These are phyloP conservation scores for Eucalyptus erythrocorys DNA, from an alignment of 345 rosid species.

Conservation along the genomic window DNA sequence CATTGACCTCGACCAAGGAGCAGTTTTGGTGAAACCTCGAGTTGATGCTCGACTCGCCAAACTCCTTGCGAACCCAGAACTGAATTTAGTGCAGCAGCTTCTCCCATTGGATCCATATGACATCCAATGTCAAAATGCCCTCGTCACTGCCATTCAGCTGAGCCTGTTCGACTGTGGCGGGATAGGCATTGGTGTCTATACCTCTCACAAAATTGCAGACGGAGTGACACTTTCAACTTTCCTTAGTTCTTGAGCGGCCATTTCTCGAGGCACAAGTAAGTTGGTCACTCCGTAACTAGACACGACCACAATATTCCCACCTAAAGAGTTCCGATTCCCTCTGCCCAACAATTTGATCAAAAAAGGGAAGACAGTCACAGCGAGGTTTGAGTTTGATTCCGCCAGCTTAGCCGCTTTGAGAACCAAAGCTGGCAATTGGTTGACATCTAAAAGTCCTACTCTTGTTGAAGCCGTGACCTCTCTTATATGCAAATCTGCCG, in stretches of 20 bases:
- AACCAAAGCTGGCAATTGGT: neutral
- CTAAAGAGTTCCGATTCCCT: neutral
- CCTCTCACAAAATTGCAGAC: slow-evolving; percentile 8
- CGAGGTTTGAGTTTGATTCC: slow-evolving; percentile 7
- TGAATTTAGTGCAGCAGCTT: slow-evolving; percentile 4
- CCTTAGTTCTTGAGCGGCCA: neutral
- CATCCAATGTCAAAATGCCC: neutral
- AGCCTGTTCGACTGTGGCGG: slow-evolving; percentile 3
- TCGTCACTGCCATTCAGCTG: neutral
- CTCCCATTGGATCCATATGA: slow-evolving; percentile 9
- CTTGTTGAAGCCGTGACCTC: slow-evolving; percentile 16
- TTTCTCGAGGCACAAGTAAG: neutral
- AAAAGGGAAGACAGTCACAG: slow-evolving; percentile 5
- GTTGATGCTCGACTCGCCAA: slow-evolving; percentile 9
- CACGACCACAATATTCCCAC: neutral
- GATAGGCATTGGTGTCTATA: neutral
- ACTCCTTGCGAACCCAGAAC: slow-evolving; percentile 10
- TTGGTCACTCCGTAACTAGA: neutral
- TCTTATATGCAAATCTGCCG: slow-evolving; percentile 7
- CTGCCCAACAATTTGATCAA: neutral
- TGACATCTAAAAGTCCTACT: neutral
- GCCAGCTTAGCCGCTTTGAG: neutral
- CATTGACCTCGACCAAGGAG: slow-evolving; percentile 27
- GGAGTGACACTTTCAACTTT: neutral
- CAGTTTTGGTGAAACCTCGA: slow-evolving; percentile 15